Percentiles rank a stretch among this genome's conserved stretches.
Evolutionary conservation across 2,329 filamentous ascomycete species (phyloP).

Genomic region (Scopulariopsis brevicaulis): DNA sequence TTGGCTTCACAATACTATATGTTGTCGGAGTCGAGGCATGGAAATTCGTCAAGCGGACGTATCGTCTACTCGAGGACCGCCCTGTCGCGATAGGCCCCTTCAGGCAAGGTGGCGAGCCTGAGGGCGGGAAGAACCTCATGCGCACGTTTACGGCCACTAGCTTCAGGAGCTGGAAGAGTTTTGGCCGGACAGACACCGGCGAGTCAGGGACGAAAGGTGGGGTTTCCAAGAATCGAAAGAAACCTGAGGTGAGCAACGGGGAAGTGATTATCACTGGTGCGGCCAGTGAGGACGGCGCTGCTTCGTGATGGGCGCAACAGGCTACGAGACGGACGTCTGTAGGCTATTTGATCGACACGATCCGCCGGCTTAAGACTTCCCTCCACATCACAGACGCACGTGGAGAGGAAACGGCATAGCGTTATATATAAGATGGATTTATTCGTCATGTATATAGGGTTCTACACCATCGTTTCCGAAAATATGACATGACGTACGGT

Average conservation of each 20-base stretch:
- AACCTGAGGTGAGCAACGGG: not conserved
- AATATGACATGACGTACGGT: no score
- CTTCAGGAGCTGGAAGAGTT: conserved; percentile 33
- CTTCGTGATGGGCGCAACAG: not conserved
- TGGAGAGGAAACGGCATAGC: no score
- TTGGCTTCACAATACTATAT: conserved; percentile 53
- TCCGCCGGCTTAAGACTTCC: no score
- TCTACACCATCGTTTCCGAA: no score
- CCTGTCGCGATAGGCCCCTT: conserved; percentile 37
- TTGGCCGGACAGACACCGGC: conserved; percentile 27
- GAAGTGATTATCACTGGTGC: not conserved
- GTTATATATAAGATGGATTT: no score
- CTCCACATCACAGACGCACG: no score
- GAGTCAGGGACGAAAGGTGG: conserved; percentile 14
- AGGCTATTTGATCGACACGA: no score
- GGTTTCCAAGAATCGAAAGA: not conserved
- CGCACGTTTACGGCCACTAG: conserved; percentile 40
- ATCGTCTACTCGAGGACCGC: conserved; percentile 38
- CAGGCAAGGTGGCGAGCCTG: conserved; percentile 39
- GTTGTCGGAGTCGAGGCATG: conserved; percentile 58
- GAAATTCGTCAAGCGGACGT: conserved; percentile 56
- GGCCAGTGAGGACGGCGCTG: not conserved
- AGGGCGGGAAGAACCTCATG: conserved; percentile 29
- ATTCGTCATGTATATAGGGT: no score
- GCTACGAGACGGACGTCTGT: no score